Evolutionary conservation across 257 asterid genomes (phyloP).

Genomic region (Solanum etuberosum): DNA sequence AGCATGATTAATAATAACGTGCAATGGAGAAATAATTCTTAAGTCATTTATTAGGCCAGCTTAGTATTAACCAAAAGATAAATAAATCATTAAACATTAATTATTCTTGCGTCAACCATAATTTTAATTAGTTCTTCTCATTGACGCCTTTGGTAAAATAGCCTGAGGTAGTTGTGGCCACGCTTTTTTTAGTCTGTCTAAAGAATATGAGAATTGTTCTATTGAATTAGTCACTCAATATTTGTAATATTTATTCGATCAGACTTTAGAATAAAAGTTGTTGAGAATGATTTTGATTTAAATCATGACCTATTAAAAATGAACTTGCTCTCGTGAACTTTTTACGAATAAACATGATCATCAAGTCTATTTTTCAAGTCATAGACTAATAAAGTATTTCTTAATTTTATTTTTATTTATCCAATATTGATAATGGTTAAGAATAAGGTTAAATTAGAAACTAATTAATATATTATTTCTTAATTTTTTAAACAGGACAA

Average conservation of each 20-base stretch:
- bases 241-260: neutral
- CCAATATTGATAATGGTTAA: neutral
- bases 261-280: neutral
- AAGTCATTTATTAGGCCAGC: neutral
- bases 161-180: neutral
- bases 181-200: neutral
- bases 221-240: neutral
- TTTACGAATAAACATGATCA: neutral
- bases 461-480: too few species aligned
- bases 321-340: too few species aligned
- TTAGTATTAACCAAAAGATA: neutral
- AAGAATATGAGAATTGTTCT: neutral
- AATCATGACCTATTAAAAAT: too few species aligned
- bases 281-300: too few species aligned
- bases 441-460: too few species aligned
- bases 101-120: neutral
- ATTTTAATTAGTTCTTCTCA: neutral
- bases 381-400: neutral
- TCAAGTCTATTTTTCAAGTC: neutral
- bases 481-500: neutral
- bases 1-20: neutral
- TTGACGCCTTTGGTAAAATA: neutral
- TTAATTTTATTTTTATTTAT: too few species aligned
- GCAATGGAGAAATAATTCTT: neutral
- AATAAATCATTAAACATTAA: neutral